Base-by-base conservation (phyloP, 2,329 filamentous ascomycete genomes). In the Cytospora paraplurivora region DNA sequence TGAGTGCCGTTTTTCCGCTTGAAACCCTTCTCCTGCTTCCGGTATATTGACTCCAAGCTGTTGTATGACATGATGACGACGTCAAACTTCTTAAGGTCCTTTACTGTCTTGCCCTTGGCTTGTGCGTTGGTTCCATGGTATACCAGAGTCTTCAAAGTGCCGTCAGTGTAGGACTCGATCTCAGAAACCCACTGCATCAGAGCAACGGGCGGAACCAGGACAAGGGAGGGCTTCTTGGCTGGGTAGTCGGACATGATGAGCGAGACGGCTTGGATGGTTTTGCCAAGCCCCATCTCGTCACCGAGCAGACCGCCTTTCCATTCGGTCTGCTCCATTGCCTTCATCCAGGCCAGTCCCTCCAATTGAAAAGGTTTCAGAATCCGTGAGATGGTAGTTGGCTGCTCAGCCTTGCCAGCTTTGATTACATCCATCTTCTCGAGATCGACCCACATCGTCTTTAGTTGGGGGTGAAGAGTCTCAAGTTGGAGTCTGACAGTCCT, bases 51-150 rank as follows among this genome's bases (percentile, higher is more conserved):
- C 75, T 98, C 95, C 38, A 99, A 79, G 68, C 91, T 87, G 78
- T 91, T 93, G 83, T 96, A 99, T 15, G 94, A 98, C 78, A 98
- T 96, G 85, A 98, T 93, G 72, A 98, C 94, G 57, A 99, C 92
- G 75, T 99, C 88, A 76, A 88, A 96, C 69, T 89, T 86, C 76
- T 89, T 90, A 58, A 98, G 79, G 41, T 96, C 88, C 64, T 88
- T 89, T 33, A 86, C 78, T 0, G 85, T 88, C 71, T 96, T 86
- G 34, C 84, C 85, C 78, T 97, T 97, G 57, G 89, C 83, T 76
- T 95, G 93, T 19, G 86, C 74, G 68, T 97, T 96, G 17, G 93
- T 93, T 54, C 92, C 91, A 71, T 99, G 95, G 70, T 90, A 94
- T 44, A 98, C 87, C 58, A 97, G 87, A 0, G 96, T 96, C 69